Evolutionary conservation across 805 yeast species (phyloP).

Genomic region (Ogataea pini): DNA sequence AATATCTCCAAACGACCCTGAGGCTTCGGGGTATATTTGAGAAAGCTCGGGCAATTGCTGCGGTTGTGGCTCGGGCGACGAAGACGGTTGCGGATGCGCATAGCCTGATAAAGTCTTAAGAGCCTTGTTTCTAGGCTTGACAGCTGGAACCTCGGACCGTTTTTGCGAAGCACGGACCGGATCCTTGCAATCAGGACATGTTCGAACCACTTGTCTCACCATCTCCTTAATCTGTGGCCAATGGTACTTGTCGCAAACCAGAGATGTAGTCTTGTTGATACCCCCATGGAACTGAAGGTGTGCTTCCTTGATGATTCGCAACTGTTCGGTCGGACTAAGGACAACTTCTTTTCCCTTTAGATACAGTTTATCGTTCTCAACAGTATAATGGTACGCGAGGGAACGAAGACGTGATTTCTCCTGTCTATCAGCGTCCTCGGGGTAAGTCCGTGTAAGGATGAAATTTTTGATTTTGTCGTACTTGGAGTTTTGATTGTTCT

Average conservation of each 20-base stretch:
- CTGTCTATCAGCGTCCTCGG: slow-evolving; percentile 75
- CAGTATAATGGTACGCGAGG: slow-evolving; percentile 71
- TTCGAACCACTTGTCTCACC: slow-evolving; percentile 73
- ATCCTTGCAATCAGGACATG: slow-evolving; percentile 71
- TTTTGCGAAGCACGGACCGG: slow-evolving; percentile 25
- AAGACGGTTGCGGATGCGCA: slow-evolving; percentile 9
- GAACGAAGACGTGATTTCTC: slow-evolving; percentile 88
- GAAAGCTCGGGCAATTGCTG: slow-evolving; percentile 18
- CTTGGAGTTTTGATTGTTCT: slow-evolving; percentile 51
- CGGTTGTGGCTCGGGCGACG: slow-evolving; percentile 12
- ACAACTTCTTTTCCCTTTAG: slow-evolving; percentile 84
- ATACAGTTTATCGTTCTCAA: slow-evolving; percentile 70
- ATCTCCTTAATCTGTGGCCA: slow-evolving; percentile 92
- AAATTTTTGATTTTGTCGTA: slow-evolving; percentile 75
- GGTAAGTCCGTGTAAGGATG: slow-evolving; percentile 82
- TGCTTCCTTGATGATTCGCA: slow-evolving; percentile 67
- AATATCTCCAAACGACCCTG: slow-evolving; percentile 40
- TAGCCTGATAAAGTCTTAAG: slow-evolving; percentile 4
- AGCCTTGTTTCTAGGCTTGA: slow-evolving; percentile 9
- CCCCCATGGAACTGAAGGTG: slow-evolving; percentile 79
- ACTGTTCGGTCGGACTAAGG: slow-evolving; percentile 70
- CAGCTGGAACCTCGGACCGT: slow-evolving; percentile 20
- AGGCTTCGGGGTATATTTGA: slow-evolving; percentile 27
- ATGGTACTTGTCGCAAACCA: slow-evolving; percentile 77
- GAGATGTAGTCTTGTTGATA: slow-evolving; percentile 81